Base-by-base conservation (phyloP, 2,329 filamentous ascomycete species). In the Hypoxylon sp. region DNA sequence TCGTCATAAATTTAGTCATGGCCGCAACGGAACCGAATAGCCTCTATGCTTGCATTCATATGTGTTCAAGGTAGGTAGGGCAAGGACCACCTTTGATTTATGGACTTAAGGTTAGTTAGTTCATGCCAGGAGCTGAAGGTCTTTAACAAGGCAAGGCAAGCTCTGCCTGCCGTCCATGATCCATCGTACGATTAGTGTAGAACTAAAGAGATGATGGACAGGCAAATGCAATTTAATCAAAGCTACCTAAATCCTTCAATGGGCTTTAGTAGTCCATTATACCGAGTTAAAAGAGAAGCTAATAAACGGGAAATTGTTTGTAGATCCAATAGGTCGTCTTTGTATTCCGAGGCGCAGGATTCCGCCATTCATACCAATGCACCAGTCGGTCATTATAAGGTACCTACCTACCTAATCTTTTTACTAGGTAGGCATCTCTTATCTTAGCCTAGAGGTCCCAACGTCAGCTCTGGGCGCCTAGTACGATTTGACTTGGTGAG, bases 391-490 rank as follows among this genome's bases (percentile, higher is more conserved):
- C 54, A 58, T 58, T 26, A 22, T 30, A n/a, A n/a, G n/a, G n/a
- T n/a, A n/a, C n/a, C n/a, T n/a, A n/a, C n/a, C n/a, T n/a, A 20
- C 30, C 38, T 30, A 22, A 16, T 32, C 20, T n/a, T 7, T n/a
- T n/a, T n/a, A n/a, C n/a, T n/a, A n/a, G n/a, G n/a, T 40, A 50
- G 8, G 48, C 12, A 46, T 24, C 22, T 11, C 4, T 3, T 42
- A 40, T 11, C 14, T 24, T 42, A 40, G 6, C 14, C 16, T n/a
- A n/a, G n/a, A 56, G 32, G 42, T 28, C 30, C 24, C 42, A 54
- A 65, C 58, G 58, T 62, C 63, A 66, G 58, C 63, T 12, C 28
- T 42, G 18, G 51, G 12, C 18, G 44, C 42, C 42, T 61, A n/a
- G n/a, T n/a, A n/a, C n/a, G n/a, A n/a, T n/a, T n/a, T n/a, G n/a